A percentile compares a stretch with the other conserved stretches of the same genome.
These are phyloP conservation scores for Suillus clintonianus DNA, from an alignment of 768 basidiomycete species.

Conservation along the genomic window DNA sequence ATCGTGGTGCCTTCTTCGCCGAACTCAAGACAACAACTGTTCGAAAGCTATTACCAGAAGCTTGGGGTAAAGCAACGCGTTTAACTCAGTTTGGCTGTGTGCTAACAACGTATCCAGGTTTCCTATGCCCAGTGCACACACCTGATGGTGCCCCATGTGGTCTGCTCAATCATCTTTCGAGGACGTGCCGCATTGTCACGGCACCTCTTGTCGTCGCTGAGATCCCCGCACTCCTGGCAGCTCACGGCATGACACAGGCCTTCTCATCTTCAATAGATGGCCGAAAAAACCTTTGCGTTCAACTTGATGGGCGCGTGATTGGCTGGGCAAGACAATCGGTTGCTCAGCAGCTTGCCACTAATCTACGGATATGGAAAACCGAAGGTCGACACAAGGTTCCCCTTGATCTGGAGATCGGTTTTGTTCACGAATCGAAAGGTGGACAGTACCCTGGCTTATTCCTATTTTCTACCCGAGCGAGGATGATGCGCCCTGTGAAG, in stretches of 20 bases:
- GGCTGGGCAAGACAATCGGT: slow-evolving; percentile 85
- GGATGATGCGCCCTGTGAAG: slow-evolving; percentile 99
- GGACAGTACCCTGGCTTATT: slow-evolving; percentile 98
- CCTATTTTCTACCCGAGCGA: slow-evolving; percentile 80
- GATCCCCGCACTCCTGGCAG: slow-evolving; percentile 77
- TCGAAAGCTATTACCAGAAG: slow-evolving; percentile 93
- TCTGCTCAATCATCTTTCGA: slow-evolving; percentile 93
- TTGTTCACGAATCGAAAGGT: slow-evolving; percentile 84
- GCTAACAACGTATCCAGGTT: slow-evolving; percentile 53
- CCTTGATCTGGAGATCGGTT: slow-evolving; percentile 91
- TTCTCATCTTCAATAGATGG: slow-evolving; percentile 84
- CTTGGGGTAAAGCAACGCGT: slow-evolving; percentile 73
- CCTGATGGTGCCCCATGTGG: slow-evolving; percentile 98
- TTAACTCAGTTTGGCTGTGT: not conserved
- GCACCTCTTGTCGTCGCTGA: slow-evolving; percentile 70
- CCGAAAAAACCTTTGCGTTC: slow-evolving; percentile 78
- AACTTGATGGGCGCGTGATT: slow-evolving; percentile 93
- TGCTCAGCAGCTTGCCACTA: slow-evolving; percentile 78
- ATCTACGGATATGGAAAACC: slow-evolving; percentile 93
- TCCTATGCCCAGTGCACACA: slow-evolving; percentile 97
- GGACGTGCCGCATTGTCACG: slow-evolving; percentile 91
- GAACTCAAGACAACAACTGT: slow-evolving; percentile 98
- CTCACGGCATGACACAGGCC: slow-evolving; percentile 93
- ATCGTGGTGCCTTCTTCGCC: slow-evolving; percentile 98
- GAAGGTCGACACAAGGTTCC: slow-evolving; percentile 81